Base-by-base conservation (phyloP, 75 land plant genomes). In the Isoetes taiwanensis region DNA sequence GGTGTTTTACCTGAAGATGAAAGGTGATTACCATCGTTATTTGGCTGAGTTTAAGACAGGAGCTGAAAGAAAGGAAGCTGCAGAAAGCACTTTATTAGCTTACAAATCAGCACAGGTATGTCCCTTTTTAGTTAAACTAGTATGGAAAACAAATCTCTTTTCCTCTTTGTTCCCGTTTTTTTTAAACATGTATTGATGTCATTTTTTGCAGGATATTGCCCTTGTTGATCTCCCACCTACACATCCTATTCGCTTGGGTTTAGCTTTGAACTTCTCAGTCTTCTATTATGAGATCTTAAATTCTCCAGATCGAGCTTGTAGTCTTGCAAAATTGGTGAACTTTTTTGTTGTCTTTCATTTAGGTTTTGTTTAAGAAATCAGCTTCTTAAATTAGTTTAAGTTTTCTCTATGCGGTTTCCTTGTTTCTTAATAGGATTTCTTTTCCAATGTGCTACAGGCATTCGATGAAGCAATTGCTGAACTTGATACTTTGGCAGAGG, bases 1-100 rank as follows among this genome's bases (percentile, higher is more conserved):
- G 76, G 87, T 84, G 27, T 84, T 84, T 41, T 84, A 75, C 63
- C 73, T 81, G 16, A 84, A 81, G 75, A 84, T 84, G 87, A 84
- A 84, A 68, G 87, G 87, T 3, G 87, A 84, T 60, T 81, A 84
- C 57, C 75, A 84, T 60, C 69, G 85, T 16, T 81, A 79, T 66
- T 61, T 70, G 58, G 85, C 55, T 41, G 86, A 56, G 81, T 80
- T 76, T 32, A 80, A 80, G 73, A 78, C 75, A 20, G 84, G 80
- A 19, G 72, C 64, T 26, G 85, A 77, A 60, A 73, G 78, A 69
- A 76, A 77, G 25, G 84, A 83, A 59, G 83, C 86, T 5, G 85
- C 85, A 6, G 86, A 83, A 63, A 68, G 68, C 56, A 80, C 86
- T 6, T 52, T 83, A 65, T 33, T 68, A 14, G 86, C 86, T 5